These are phyloP conservation scores for Cyclocybe aegerita DNA, from an alignment of 768 basidiomycete genomes.

Conservation along the genomic window DNA sequence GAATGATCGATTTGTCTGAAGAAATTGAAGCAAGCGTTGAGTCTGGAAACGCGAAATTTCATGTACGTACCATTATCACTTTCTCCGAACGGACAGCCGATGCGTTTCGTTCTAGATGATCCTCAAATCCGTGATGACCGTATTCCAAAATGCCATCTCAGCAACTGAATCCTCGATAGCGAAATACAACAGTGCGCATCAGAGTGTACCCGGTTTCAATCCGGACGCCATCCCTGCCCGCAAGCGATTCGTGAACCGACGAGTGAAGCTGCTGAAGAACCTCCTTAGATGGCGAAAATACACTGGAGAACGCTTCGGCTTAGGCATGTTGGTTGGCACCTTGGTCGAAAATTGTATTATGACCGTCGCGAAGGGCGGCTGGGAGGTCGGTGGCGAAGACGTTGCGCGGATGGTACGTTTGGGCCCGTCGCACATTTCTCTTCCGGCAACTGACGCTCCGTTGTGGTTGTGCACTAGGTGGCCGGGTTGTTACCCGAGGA, in stretches of 20 bases:
- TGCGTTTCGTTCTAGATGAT: constrained; percentile 42
- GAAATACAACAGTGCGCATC: constrained; percentile 42
- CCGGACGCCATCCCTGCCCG: constrained; percentile 76
- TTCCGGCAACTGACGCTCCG: constrained; percentile 8
- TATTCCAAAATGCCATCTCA: constrained; percentile 58
- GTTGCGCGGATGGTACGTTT: constrained; percentile 54
- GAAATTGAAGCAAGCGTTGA: constrained; percentile 79
- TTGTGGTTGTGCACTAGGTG: constrained; percentile 24
- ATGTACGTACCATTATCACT: constrained; percentile 40
- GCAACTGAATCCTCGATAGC: constrained; percentile 48
- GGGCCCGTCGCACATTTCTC: constrained; percentile 9
- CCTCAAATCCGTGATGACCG: constrained; percentile 47
- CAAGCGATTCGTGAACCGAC: constrained; percentile 61
- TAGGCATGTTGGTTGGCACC: constrained; percentile 52
- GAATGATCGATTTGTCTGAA: constrained; percentile 73
- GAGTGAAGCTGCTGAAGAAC: constrained; percentile 73
- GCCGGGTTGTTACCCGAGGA: constrained; percentile 35
- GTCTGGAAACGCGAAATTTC: constrained; percentile 57
- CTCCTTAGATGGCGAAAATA: constrained; percentile 77
- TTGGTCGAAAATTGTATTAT: constrained; percentile 62
- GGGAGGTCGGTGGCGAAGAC: constrained; percentile 86
- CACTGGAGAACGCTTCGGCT: constrained; percentile 55
- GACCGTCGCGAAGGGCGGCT: constrained; percentile 69
- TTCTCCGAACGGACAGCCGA: not conserved
- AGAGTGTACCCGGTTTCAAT: constrained; percentile 54